Percentiles rank a stretch among this genome's conserved stretches.
Conservation (phyloP, 2,329 filamentous ascomycete species). For the Fusarium pininemorale region DNA sequence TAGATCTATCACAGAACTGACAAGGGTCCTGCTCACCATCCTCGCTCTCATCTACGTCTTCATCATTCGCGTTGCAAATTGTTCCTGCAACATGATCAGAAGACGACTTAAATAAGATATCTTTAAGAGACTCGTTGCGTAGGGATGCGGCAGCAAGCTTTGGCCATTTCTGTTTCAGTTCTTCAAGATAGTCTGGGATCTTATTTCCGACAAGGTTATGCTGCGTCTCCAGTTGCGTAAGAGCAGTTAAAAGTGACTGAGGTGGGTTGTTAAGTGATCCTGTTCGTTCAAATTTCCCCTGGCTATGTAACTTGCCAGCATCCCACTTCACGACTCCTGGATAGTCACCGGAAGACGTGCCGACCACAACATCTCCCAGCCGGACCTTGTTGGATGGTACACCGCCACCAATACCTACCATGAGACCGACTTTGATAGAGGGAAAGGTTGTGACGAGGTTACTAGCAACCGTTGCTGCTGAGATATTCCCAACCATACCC, state of each 20-base stretch:
- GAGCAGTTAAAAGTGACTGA: not conserved
- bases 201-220: not conserved
- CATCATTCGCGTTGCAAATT: not conserved
- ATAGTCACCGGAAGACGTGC: not conserved
- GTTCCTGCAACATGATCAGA: not conserved
- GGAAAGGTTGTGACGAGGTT: not conserved
- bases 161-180: not conserved
- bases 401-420: not conserved
- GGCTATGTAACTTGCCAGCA: not conserved
- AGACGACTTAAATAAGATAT: fast-evolving
- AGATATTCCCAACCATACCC: not conserved
- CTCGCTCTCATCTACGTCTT: not conserved
- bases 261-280: not conserved
- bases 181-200: not conserved
- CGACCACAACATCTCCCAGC: not conserved
- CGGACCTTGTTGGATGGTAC: not conserved
- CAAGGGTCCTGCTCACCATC: not conserved
- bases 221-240: not conserved
- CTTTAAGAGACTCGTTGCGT: not conserved
- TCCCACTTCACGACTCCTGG: not conserved
- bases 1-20: not conserved
- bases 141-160: not conserved
- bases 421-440: not conserved
- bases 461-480: not conserved
- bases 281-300: not conserved